Base-by-base conservation (phyloP, 148 eudicot species). In the Cornus kousa region DNA sequence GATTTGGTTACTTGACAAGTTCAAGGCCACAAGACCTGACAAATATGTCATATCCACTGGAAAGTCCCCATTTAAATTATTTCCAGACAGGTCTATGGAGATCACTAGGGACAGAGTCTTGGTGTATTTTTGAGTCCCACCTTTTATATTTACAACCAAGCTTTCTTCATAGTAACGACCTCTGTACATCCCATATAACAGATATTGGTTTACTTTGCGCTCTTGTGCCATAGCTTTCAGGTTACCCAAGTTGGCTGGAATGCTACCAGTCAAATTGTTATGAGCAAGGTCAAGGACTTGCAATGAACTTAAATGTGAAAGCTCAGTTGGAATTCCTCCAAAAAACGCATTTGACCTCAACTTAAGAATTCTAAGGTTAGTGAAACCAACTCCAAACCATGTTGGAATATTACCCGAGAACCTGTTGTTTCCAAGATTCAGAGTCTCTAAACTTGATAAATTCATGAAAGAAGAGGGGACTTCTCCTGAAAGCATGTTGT, bases 1-100 rank as follows among this genome's bases (percentile, higher is more conserved):
- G 24, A 90, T 73, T 11, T 53, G 59, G 75, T 90, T 90, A 62
- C 83, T 79, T n/a, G 93, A 87, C 23, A 90, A 39, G 73, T 88
- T 86, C 53, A 90, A 71, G 22, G 81, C 71, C 60, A 76, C 70
- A 37, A 90, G 74, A 57, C 76, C 82, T 5, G 28, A 55, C 65
- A 88, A 66, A 9, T 77, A 79, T 3, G 85, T 76, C 48, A 90
- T 3, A 46, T 80, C 90, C 39, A 20, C 64, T 0, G 91, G 94
- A 71, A 88, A 72, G 11, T 75, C 83, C 9, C 89, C 91, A 6
- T 23, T 69, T 8, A 86, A 77, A 65, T 40, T 70, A 78, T 87
- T 88, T 43, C 82, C 57, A 1, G 93, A 90, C 16, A 90, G 76
- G 75, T 90, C 87, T 16, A 90, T 75, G 65, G 83, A 75, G 48